These are phyloP conservation scores for Dipodascus albidus DNA, from an alignment of 805 yeast genomes.

Conservation along the genomic window DNA sequence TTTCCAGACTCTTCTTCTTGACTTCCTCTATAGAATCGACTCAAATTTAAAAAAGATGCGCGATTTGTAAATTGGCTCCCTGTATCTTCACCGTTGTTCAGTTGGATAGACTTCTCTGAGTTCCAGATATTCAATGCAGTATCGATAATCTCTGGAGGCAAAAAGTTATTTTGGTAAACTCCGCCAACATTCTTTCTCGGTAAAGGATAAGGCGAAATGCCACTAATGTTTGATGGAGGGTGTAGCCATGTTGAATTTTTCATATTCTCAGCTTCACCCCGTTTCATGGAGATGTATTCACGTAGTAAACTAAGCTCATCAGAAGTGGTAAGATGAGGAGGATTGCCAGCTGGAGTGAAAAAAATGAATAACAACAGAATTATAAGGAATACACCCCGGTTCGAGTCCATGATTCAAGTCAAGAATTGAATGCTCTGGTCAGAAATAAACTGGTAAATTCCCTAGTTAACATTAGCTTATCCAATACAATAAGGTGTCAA, in stretches of 20 bases:
- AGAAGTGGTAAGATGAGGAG: conserved; percentile 18
- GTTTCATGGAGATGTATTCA: conserved; percentile 25
- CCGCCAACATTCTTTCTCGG: conserved; percentile 29
- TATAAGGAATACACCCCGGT: conserved; percentile 20
- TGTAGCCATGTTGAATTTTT: conserved; percentile 31
- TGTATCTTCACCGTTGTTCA: neutral
- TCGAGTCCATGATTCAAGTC: conserved; percentile 13
- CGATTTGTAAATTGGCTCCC: conserved; percentile 6
- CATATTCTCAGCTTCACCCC: conserved; percentile 27
- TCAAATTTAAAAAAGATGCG: conserved; percentile 10
- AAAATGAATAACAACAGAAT: conserved; percentile 30
- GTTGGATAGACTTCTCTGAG: conserved; percentile 28
- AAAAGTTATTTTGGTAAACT: conserved; percentile 7
- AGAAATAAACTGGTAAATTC: neutral
- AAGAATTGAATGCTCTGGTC: neutral
- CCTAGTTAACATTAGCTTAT: neutral
- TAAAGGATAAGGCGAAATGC: conserved; percentile 53
- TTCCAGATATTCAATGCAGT: conserved; percentile 3
- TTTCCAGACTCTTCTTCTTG: neutral
- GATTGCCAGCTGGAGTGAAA: conserved; percentile 33
- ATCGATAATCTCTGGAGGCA: conserved; percentile 10
- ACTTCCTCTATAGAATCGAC: neutral
- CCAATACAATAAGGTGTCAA: no score
- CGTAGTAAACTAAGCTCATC: conserved; percentile 30
- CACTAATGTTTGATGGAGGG: conserved; percentile 66